Conservation (phyloP, 352 stramenopile species). For the Globisporangium orthogonon region DNA sequence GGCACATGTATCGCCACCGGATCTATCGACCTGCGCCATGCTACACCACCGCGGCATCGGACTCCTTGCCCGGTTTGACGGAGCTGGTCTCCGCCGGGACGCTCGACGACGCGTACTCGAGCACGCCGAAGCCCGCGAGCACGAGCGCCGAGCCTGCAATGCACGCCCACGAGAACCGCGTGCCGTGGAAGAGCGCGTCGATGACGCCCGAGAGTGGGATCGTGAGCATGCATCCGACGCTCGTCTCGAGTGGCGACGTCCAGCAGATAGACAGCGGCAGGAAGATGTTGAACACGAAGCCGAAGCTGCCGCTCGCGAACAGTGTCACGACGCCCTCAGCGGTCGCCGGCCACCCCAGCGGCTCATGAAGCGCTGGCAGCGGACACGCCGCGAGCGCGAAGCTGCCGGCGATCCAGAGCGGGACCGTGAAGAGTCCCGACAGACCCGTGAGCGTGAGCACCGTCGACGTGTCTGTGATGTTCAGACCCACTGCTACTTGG, state of each 20-base stretch:
- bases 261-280: constrained; percentile 41
- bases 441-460: constrained; percentile 40
- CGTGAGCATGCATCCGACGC: constrained; percentile 50
- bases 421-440: constrained; percentile 36
- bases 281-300: constrained; percentile 31
- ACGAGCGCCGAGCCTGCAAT: constrained; percentile 38
- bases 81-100: background rate
- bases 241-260: constrained; percentile 50
- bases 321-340: constrained; percentile 29
- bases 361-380: constrained; percentile 35
- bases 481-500: constrained; percentile 23
- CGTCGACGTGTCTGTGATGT: constrained; percentile 46
- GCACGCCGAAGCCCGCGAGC: constrained; percentile 40
- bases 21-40: background rate
- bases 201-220: constrained; percentile 44
- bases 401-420: constrained; percentile 38
- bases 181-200: constrained; percentile 38
- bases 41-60: background rate
- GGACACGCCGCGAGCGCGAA: constrained; percentile 29
- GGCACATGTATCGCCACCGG: too few species aligned
- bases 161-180: constrained; percentile 39
- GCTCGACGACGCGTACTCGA: constrained; percentile 20
- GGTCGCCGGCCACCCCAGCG: constrained; percentile 34
- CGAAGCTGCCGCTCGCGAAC: constrained; percentile 24
- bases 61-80: constrained; percentile 1